A percentile compares a stretch with the other conserved stretches of the same genome.
Conservation (phyloP, 2,329 filamentous ascomycete species). For the Trichoderma citrinoviride region DNA sequence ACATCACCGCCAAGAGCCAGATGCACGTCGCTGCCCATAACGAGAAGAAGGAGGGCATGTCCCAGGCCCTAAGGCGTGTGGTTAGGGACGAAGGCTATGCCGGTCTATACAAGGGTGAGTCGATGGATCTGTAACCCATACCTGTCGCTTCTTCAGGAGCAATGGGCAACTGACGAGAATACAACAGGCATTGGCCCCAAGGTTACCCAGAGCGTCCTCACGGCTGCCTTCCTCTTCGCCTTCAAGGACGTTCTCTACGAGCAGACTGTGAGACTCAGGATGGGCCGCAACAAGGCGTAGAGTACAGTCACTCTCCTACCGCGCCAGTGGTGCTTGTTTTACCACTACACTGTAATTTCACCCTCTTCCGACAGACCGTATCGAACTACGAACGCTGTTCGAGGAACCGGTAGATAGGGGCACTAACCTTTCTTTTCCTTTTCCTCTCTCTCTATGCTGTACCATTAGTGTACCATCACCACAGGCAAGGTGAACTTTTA, state of each 20-base stretch:
- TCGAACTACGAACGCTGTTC: background rate
- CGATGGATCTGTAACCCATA: too few relatives aligned
- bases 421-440: background rate
- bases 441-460: background rate
- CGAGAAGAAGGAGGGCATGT: constrained; percentile 76
- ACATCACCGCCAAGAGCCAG: constrained; percentile 97
- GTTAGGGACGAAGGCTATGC: constrained; percentile 86
- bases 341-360: background rate
- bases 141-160: background rate
- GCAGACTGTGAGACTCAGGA: constrained; percentile 67
- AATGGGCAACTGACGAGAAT: constrained; percentile 15
- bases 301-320: too few relatives aligned
- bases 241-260: constrained; percentile 98
- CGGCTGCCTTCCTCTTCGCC: constrained; percentile 91
- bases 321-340: background rate
- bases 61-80: constrained; percentile 73
- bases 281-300: constrained; percentile 38
- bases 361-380: constrained; percentile 23
- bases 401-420: background rate
- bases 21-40: constrained; percentile 87
- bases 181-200: constrained; percentile 83
- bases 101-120: constrained; percentile 83
- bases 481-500: background rate
- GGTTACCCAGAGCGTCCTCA: constrained; percentile 94
- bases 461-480: constrained; percentile 14